These are phyloP conservation scores for Sphagnum contortum DNA, from an alignment of 225 moss, liverwort and hornwort genomes.

Conservation along the genomic window DNA sequence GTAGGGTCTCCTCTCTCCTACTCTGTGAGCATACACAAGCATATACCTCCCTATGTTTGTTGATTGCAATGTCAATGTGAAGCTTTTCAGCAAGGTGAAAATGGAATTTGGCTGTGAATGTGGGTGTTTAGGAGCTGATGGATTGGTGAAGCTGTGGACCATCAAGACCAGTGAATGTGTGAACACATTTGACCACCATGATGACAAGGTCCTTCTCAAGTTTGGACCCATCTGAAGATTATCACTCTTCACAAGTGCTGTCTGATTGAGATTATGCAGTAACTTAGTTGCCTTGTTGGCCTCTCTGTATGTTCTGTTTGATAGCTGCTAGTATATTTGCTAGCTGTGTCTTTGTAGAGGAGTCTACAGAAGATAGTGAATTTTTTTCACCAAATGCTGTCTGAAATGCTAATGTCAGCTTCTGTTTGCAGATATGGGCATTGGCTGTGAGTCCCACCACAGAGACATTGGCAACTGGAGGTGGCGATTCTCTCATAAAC, in stretches of 20 bases:
- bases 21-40: neutral
- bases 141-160: slow-evolving; percentile 92
- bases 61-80: too few relatives aligned
- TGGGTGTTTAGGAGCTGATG: slow-evolving; percentile 70
- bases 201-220: slow-evolving; percentile 63
- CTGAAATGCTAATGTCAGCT: slow-evolving; percentile 1
- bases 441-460: slow-evolving; percentile 65
- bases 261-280: too few relatives aligned
- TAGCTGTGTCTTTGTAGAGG: too few relatives aligned
- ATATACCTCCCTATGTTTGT: too few relatives aligned
- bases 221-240: too few relatives aligned
- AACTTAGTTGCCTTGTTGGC: too few relatives aligned
- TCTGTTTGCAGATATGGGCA: slow-evolving; percentile 71
- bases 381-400: too few relatives aligned
- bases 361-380: too few relatives aligned
- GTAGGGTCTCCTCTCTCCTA: slow-evolving; percentile 15
- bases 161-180: slow-evolving; percentile 89
- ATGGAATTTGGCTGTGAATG: slow-evolving; percentile 6
- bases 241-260: too few relatives aligned
- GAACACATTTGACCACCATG: slow-evolving; percentile 93
- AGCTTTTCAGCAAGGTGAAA: too few relatives aligned
- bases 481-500: slow-evolving; percentile 85
- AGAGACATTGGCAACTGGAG: slow-evolving; percentile 76
- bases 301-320: too few relatives aligned
- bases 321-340: too few relatives aligned